phyloP scores from a whole-genome alignment of 768 basidiomycete species.

The Cyclocybe cylindracea region DNA sequence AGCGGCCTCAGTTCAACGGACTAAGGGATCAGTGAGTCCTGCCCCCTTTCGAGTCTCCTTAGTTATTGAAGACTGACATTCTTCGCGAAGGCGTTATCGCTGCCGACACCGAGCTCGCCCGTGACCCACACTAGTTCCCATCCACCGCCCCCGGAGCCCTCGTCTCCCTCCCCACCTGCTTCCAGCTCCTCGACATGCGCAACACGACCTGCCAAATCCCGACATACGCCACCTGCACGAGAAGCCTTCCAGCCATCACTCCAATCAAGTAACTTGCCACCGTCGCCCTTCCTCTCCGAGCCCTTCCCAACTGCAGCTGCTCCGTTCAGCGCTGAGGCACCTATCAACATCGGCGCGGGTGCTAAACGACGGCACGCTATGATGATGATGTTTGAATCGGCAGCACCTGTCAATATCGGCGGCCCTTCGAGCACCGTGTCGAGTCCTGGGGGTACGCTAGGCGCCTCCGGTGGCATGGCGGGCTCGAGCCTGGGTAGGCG shows the following conservation, averaged over 20 bases:
- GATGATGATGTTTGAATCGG: slow-evolving; percentile 74
- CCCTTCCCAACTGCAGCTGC: slow-evolving; percentile 15
- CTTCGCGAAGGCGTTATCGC: slow-evolving; percentile 21
- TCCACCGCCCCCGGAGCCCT: slow-evolving; percentile 24
- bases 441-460: slow-evolving; percentile 22
- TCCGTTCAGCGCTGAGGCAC: slow-evolving; percentile 33
- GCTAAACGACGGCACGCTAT: slow-evolving; percentile 77
- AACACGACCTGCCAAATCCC: slow-evolving; percentile 25
- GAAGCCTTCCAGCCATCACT: slow-evolving; percentile 17
- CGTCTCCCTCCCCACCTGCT: slow-evolving; percentile 36
- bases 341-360: slow-evolving; percentile 51
- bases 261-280: slow-evolving; percentile 19
- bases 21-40: slow-evolving; percentile 32
- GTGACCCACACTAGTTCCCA: slow-evolving; percentile 18
- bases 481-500: slow-evolving; percentile 36
- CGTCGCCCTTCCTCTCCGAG: slow-evolving; percentile 20
- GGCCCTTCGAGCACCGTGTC: slow-evolving; percentile 36
- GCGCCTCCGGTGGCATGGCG: slow-evolving; percentile 16
- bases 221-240: slow-evolving; percentile 17
- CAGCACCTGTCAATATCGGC: slow-evolving; percentile 39
- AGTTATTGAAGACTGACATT: slow-evolving; percentile 1
- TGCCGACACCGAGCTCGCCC: slow-evolving; percentile 33
- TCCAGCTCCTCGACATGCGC: slow-evolving; percentile 20
- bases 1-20: slow-evolving; percentile 10
- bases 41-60: slow-evolving; percentile 2